These are phyloP conservation scores for Gossypium thurberi DNA, from an alignment of 345 rosid genomes.

Conservation along the genomic window DNA sequence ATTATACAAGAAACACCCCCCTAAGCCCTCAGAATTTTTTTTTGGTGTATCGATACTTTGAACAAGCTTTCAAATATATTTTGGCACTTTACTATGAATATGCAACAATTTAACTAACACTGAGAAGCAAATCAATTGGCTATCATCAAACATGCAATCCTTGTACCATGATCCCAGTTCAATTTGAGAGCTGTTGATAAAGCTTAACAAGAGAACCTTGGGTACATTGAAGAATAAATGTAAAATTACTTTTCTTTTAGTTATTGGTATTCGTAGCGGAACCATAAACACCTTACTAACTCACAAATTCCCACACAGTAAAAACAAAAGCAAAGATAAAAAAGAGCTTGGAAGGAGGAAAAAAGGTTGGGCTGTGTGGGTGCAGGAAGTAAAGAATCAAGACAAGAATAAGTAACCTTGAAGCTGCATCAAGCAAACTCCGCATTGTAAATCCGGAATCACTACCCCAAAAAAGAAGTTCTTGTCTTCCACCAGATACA, in stretches of 20 bases:
- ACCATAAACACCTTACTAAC: not conserved
- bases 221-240: not conserved
- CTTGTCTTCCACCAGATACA: constrained; percentile 63
- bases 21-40: not conserved
- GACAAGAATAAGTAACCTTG: constrained; percentile 45
- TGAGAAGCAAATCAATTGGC: not conserved
- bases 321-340: not conserved
- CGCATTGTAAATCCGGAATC: constrained; percentile 72
- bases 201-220: not conserved
- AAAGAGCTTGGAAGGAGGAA: not conserved
- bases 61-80: not conserved
- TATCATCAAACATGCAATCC: not conserved
- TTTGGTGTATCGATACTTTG: not conserved
- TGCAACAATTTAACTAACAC: not conserved
- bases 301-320: not conserved
- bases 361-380: not conserved
- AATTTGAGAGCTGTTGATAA: not conserved
- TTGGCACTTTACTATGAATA: not conserved
- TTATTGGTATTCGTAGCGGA: not conserved
- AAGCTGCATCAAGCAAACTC: constrained; percentile 90
- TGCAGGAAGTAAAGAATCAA: not conserved
- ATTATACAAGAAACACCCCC: not conserved
- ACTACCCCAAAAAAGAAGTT: constrained; percentile 75
- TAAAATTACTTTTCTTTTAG: not conserved
- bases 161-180: not conserved